A percentile compares a stretch with the other conserved stretches of the same genome.
These are phyloP conservation scores for Rosa chinensis DNA, from an alignment of 306 rosid genomes.

Conservation along the genomic window DNA sequence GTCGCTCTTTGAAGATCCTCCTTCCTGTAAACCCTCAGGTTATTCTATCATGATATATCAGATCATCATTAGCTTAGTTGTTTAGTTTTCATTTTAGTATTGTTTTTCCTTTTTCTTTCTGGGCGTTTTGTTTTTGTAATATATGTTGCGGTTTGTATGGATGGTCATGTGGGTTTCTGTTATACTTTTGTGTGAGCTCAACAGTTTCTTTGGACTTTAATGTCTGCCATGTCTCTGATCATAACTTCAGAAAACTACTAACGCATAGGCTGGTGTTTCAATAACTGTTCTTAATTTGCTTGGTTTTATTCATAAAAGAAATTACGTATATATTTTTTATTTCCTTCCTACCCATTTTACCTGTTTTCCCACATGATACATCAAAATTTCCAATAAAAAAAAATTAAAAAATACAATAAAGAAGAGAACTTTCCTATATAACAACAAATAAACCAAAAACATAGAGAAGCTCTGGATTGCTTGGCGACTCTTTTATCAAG, in stretches of 20 bases:
- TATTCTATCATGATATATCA: not conserved
- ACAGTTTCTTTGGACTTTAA: constrained; percentile 24
- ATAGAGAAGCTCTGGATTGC: not conserved
- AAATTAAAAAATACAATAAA: not conserved
- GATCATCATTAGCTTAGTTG: not conserved
- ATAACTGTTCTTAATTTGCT: constrained; percentile 15
- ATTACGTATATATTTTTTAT: not conserved
- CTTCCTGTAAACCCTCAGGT: constrained; percentile 72
- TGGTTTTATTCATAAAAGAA: not conserved
- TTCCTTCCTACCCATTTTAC: constrained; percentile 3
- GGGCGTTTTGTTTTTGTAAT: constrained; percentile 14
- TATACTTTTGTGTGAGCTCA: constrained; percentile 25
- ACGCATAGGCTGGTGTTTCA: constrained; percentile 22
- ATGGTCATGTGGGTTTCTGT: constrained; percentile 19
- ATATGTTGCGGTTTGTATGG: constrained; percentile 21
- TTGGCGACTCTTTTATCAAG: not conserved
- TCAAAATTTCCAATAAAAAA: not conserved
- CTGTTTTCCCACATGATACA: not conserved
- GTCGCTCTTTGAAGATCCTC: constrained; percentile 92
- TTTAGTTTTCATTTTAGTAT: not conserved
- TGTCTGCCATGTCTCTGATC: not conserved
- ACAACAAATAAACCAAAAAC: constrained; percentile 1
- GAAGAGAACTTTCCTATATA: not conserved
- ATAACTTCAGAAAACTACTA: constrained; percentile 9
- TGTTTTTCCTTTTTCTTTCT: not conserved